Evolutionary conservation across 768 basidiomycete genomes (phyloP).

Genomic region (Porphyrellus cyaneotinctus): DNA sequence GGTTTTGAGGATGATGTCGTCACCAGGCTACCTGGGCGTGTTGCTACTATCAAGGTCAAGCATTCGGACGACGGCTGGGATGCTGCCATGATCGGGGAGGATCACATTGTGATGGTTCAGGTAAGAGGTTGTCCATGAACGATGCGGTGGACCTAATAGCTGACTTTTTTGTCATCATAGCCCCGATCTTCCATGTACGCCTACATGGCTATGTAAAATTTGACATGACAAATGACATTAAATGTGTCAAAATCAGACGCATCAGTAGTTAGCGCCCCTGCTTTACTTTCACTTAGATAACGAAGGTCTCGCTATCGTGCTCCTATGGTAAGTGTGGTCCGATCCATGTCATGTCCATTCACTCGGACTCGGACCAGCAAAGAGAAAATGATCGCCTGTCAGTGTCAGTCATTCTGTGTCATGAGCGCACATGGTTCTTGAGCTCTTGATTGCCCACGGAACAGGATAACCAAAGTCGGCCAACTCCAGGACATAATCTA

Average conservation of each 20-base stretch:
- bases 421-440: no score
- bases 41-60: conserved; percentile 13
- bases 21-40: conserved; percentile 31
- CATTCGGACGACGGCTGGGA: conserved; percentile 22
- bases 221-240: background rate
- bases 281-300: no score
- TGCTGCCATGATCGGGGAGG: conserved; percentile 35
- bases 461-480: no score
- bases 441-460: no score
- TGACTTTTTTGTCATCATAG: conserved; percentile 11
- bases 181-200: conserved; percentile 13
- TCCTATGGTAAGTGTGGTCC: no score
- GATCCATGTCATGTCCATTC: no score
- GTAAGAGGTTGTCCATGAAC: conserved; percentile 12
- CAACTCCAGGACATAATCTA: no score
- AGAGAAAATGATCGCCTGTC: no score
- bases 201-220: conserved; percentile 28
- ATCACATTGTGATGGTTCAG: conserved; percentile 33
- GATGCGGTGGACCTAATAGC: background rate
- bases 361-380: no score
- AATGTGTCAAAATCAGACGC: background rate
- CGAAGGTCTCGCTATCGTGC: no score
- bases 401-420: no score
- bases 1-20: conserved; percentile 22
- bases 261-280: no score